Evolutionary conservation across 345 rosid species (phyloP).

Genomic region (Triadica sebifera): DNA sequence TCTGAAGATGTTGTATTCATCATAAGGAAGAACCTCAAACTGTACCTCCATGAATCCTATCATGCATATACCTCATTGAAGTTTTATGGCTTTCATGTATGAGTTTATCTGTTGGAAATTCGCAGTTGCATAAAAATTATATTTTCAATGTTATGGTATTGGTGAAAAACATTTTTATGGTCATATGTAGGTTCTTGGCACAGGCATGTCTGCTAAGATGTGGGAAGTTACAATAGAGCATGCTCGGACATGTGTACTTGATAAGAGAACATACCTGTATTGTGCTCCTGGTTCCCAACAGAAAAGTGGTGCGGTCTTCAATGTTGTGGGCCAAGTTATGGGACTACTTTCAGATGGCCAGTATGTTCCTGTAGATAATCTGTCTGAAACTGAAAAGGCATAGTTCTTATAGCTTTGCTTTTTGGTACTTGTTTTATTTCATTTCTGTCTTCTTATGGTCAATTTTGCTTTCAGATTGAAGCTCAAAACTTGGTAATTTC

Average conservation of each 20-base stretch:
- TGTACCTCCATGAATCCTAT: not conserved
- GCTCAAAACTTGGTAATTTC: slow-evolving; percentile 60
- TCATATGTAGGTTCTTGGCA: slow-evolving; percentile 74
- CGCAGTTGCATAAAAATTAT: not conserved
- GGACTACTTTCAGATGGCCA: slow-evolving; percentile 73
- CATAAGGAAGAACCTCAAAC: slow-evolving; percentile 4
- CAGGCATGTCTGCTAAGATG: slow-evolving; percentile 99
- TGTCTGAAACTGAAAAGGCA: slow-evolving; percentile 86
- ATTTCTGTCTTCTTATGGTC: slow-evolving; percentile 22
- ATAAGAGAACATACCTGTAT: slow-evolving; percentile 61
- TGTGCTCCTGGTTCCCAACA: slow-evolving; percentile 52
- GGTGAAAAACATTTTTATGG: slow-evolving; percentile 2
- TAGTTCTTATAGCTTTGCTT: slow-evolving; percentile 12
- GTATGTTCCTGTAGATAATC: slow-evolving; percentile 59
- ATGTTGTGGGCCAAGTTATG: slow-evolving; percentile 80
- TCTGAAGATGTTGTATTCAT: not conserved
- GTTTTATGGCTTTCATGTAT: slow-evolving; percentile 5
- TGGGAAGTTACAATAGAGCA: slow-evolving; percentile 94
- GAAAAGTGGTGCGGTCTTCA: slow-evolving; percentile 85
- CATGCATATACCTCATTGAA: not conserved
- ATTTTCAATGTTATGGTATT: not conserved
- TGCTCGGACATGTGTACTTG: slow-evolving; percentile 76
- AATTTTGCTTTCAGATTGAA: slow-evolving; percentile 49
- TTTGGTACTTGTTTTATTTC: slow-evolving; percentile 9
- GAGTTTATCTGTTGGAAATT: slow-evolving; percentile 6